phyloP scores from a whole-genome alignment of 805 yeast genomes.

The Yamadazyma philogaea region DNA sequence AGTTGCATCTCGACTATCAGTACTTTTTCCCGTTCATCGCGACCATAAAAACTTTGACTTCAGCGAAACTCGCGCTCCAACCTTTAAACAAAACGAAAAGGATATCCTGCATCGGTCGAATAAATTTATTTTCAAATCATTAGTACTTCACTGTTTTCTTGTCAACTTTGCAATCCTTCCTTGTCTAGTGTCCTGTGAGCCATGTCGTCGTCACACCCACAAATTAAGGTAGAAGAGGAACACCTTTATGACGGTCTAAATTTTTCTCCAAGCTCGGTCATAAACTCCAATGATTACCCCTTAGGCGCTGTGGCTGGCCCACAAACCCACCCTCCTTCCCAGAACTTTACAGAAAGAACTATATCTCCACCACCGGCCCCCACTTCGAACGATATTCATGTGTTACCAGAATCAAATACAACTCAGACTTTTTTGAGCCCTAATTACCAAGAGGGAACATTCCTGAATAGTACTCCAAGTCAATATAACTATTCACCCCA shows the following conservation, averaged over 20 bases:
- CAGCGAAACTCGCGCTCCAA: conserved; percentile 1
- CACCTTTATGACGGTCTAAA: conserved; percentile 30
- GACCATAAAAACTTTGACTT: neutral
- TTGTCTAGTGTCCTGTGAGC: neutral
- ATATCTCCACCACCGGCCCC: conserved; percentile 16
- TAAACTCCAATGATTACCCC: conserved; percentile 2
- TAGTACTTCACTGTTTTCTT: neutral
- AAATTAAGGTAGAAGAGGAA: conserved; percentile 21
- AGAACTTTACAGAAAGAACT: neutral
- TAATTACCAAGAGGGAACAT: conserved; percentile 19
- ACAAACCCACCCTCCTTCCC: neutral
- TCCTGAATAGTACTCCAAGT: neutral
- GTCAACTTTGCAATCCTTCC: neutral
- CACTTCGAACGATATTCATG: conserved; percentile 16
- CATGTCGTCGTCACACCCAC: conserved; percentile 10
- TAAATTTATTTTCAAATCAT: neutral
- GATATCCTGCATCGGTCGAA: neutral
- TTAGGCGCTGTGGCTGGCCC: conserved; percentile 5
- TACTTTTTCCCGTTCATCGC: neutral
- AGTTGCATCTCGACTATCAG: neutral
- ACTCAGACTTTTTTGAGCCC: conserved; percentile 14
- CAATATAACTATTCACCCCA: neutral
- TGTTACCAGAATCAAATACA: conserved; percentile 9
- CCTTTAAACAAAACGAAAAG: neutral
- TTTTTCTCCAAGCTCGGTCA: conserved; percentile 23